Base-by-base conservation (phyloP, 2,329 filamentous ascomycete genomes). In the Clonostachys sp. region DNA sequence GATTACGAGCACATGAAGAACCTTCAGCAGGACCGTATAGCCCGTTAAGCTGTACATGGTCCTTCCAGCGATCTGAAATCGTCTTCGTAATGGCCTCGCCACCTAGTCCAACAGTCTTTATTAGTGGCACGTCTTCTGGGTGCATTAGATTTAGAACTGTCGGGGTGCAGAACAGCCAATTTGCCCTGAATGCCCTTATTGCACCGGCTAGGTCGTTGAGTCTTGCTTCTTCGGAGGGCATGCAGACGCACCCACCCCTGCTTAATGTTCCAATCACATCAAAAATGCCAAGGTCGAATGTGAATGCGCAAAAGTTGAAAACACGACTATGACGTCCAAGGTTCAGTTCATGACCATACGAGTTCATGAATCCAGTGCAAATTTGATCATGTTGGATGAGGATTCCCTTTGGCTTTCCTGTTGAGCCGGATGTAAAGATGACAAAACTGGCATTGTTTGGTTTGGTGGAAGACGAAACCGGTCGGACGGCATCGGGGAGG, bases 11-110 rank as follows among this genome's bases (percentile, higher is more conserved):
- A 30, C 24, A 30, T 3, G 42, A 44, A 40, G 46, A 40, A 30
- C 41, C 39, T 38, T 48, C 46, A 17, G 42, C 30, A 9, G 46
- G 46, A 20, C 46, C 46, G 16, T 48, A 48, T 10, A 41, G 18
- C 12, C 40, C 40, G n/a, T 35, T 12, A 6, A 48, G n/a, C 41
- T 45, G 18, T 35, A 20, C 12, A 13, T 34, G 33, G 40, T 12
- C 34, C 8, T 16, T 33, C 45, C 45, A 47, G 12, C 20, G 14
- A n/a, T 43, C 45, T 14, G 33, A 24, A 5, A 44, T 33, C n/a
- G 30, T 41, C 10, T 45, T 42, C 7, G 54, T 57, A 46, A 58
- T 52, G 8, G 53, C 56, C 35, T 59, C 57, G 14, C 57, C 57
- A 3, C 55, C 57, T 5, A 53, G 52, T 0, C 55, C 53, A 18